These are phyloP conservation scores for Fusarium sp. DNA, from an alignment of 2,329 filamentous ascomycete genomes.

Conservation along the genomic window DNA sequence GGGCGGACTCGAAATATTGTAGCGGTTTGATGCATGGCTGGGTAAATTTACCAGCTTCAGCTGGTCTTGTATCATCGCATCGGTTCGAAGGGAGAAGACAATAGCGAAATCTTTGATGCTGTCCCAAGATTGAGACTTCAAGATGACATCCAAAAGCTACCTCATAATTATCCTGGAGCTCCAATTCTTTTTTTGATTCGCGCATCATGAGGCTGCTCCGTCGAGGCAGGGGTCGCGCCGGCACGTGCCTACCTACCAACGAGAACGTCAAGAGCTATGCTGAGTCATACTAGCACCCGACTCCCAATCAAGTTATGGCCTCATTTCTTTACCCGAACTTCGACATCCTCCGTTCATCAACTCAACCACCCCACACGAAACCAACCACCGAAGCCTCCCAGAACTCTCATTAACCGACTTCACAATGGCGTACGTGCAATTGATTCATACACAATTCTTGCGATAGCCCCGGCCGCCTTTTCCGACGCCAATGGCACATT, in stretches of 20 bases:
- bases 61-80: conserved; percentile 46
- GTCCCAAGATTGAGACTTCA: conserved; percentile 3
- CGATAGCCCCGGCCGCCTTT: conserved; percentile 22
- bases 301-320: conserved; percentile 57
- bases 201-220: conserved; percentile 18
- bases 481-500: conserved; percentile 49
- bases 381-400: conserved; percentile 42
- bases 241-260: conserved; percentile 48
- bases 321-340: conserved; percentile 56
- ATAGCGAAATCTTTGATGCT: conserved; percentile 16
- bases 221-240: conserved; percentile 10
- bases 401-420: conserved; percentile 47
- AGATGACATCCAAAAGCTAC: conserved; percentile 3
- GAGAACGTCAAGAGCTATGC: conserved; percentile 44
- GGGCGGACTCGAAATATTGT: conserved; percentile 34
- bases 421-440: conserved; percentile 61
- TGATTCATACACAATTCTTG: conserved; percentile 27
- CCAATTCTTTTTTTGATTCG: conserved; percentile 36
- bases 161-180: conserved; percentile 9
- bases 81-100: conserved; percentile 5
- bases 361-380: conserved; percentile 47
- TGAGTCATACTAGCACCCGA: conserved; percentile 55
- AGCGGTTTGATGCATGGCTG: conserved; percentile 52
- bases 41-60: conserved; percentile 40
- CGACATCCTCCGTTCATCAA: conserved; percentile 50